phyloP scores from a whole-genome alignment of 225 moss, liverwort and hornwort species.

The Sphagnum tenellum region DNA sequence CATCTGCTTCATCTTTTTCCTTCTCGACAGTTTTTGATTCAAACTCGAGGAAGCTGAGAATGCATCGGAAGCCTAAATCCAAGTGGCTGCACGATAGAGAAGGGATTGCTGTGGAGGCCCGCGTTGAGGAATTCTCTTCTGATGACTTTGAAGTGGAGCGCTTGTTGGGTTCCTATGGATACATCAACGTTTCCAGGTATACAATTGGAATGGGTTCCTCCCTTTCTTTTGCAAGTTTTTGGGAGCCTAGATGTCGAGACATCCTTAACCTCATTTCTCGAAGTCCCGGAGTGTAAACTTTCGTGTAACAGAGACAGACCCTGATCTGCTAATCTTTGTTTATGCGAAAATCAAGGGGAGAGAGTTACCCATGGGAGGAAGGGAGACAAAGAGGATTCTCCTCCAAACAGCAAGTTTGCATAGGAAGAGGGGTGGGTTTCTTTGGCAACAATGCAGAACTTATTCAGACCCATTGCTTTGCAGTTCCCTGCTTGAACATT shows the following conservation, averaged over 20 bases:
- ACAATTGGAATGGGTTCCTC: neutral
- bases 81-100: neutral
- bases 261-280: neutral
- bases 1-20: constrained; percentile 19
- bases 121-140: constrained; percentile 66
- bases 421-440: too few relatives aligned
- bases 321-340: too few relatives aligned
- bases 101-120: constrained; percentile 20
- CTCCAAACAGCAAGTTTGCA: too few relatives aligned
- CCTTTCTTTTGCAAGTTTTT: neutral
- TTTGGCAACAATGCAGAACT: too few relatives aligned
- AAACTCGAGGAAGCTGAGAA: constrained; percentile 15
- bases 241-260: neutral
- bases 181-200: constrained; percentile 83
- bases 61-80: neutral
- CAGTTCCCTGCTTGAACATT: too few relatives aligned
- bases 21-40: constrained; percentile 29
- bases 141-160: constrained; percentile 84
- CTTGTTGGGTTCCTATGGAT: constrained; percentile 69
- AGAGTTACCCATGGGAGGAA: too few relatives aligned
- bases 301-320: too few relatives aligned
- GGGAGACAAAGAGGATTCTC: neutral
- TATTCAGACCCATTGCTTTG: too few relatives aligned
- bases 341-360: too few relatives aligned
- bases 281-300: too few relatives aligned